Conservation (phyloP, 495 filamentous ascomycete species). For the Penicillium paxilli region DNA sequence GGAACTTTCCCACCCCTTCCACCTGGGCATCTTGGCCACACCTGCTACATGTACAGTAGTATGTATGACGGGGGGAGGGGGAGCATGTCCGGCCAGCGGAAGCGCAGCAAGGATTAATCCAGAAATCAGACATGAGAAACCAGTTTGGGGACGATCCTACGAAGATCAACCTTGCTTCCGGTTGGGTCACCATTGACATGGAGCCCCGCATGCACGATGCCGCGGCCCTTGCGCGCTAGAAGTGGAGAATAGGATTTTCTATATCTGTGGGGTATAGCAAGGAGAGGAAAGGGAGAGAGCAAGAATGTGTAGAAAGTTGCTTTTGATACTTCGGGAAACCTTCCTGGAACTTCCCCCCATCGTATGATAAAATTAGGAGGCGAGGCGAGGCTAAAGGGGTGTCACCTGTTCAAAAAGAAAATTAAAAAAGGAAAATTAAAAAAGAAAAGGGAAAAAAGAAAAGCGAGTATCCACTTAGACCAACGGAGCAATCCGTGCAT, state of each 20-base stretch:
- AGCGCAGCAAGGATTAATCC: neutral
- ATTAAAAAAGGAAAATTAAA: too few relatives aligned
- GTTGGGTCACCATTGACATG: conserved; percentile 1
- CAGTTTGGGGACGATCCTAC: neutral
- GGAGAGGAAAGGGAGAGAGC: too few relatives aligned
- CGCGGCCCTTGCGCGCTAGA: conserved; percentile 1
- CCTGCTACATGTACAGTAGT: too few relatives aligned
- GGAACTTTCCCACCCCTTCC: too few relatives aligned
- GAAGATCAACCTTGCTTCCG: neutral
- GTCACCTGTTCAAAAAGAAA: too few relatives aligned
- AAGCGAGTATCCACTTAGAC: neutral
- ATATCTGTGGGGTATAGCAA: conserved; percentile 3
- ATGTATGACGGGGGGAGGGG: too few relatives aligned
- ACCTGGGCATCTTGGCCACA: too few relatives aligned
- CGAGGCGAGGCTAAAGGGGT: neutral
- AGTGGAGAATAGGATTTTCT: conserved; percentile 4
- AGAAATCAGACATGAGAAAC: neutral
- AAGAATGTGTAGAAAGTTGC: neutral
- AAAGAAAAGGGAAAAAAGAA: neutral
- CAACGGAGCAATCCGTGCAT: neutral
- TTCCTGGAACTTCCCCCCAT: neutral
- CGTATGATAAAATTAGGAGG: neutral
- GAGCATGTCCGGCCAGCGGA: too few relatives aligned
- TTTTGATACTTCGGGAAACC: conserved; percentile 10
- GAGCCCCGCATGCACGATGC: conserved; percentile 6